phyloP scores from a whole-genome alignment of 1,284 basidiomycete genomes.

The Peniophora sp. region DNA sequence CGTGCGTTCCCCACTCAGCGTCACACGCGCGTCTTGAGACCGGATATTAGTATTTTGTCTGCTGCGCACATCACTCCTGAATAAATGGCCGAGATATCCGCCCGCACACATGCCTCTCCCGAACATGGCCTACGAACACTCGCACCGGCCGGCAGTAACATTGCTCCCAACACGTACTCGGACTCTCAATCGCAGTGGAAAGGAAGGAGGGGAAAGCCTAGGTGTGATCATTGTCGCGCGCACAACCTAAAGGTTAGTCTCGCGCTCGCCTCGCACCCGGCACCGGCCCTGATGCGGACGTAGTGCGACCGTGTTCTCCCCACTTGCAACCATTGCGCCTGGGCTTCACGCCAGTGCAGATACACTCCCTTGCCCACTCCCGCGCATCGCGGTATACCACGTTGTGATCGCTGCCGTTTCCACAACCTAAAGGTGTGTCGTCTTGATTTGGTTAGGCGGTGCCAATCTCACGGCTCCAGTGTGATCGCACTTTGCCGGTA shows the following conservation, averaged over 20 bases:
- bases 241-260: slow-evolving; percentile 60
- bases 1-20: too few species aligned
- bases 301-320: slow-evolving; percentile 67
- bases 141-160: slow-evolving; percentile 28
- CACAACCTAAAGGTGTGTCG: slow-evolving; percentile 55
- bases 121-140: slow-evolving; percentile 56
- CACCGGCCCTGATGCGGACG: not conserved
- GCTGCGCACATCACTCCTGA: not conserved
- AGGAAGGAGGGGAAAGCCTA: slow-evolving; percentile 60
- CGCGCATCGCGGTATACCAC: slow-evolving; percentile 64
- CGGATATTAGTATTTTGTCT: too few species aligned
- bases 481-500: slow-evolving; percentile 60
- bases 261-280: slow-evolving; percentile 6
- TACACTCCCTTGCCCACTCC: slow-evolving; percentile 68
- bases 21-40: too few species aligned
- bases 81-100: slow-evolving; percentile 25
- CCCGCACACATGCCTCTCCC: slow-evolving; percentile 35
- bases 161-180: not conserved
- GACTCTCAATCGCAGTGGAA: slow-evolving; percentile 57
- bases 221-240: slow-evolving; percentile 62
- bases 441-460: not conserved
- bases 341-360: slow-evolving; percentile 55
- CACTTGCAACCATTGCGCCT: slow-evolving; percentile 66
- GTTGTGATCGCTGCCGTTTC: slow-evolving; percentile 60
- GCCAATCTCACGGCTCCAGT: slow-evolving; percentile 26